phyloP scores from a whole-genome alignment of 306 rosid genomes.

The Urtica urens region DNA sequence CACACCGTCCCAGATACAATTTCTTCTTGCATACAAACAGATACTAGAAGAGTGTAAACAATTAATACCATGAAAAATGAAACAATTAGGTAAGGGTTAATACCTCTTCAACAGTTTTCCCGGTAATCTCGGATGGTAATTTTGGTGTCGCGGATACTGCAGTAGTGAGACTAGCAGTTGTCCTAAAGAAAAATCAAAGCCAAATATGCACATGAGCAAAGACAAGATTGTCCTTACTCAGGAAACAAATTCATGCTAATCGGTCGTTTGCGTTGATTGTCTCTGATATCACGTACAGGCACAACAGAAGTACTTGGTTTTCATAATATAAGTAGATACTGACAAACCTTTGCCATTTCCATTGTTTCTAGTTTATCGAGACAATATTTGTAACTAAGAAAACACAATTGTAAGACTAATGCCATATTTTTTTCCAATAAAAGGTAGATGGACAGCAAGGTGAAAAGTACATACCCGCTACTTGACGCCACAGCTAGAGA shows the following conservation, averaged over 20 bases:
- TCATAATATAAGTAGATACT: no score
- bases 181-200: conserved; percentile 32
- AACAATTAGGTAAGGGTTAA: no score
- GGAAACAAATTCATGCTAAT: not conserved
- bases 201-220: conserved; percentile 12
- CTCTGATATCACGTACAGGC: no score
- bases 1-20: no score
- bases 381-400: no score
- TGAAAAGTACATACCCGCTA: conserved; percentile 50
- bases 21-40: no score
- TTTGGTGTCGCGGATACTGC: conserved; percentile 45
- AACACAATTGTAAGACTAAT: not conserved
- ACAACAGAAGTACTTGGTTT: no score
- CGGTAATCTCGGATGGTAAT: conserved; percentile 86
- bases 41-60: no score
- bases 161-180: conserved; percentile 52
- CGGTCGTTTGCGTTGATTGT: no score
- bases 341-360: no score
- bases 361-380: no score
- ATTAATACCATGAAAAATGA: no score
- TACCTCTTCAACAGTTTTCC: conserved; percentile 98
- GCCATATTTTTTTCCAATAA: not conserved
- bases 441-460: not conserved
- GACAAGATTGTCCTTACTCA: conserved; percentile 6
- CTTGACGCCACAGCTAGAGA: conserved; percentile 55